These are phyloP conservation scores for Mortierella sp. DNA, from an alignment of 371 early-diverging fungal genomes.

Conservation along the genomic window DNA sequence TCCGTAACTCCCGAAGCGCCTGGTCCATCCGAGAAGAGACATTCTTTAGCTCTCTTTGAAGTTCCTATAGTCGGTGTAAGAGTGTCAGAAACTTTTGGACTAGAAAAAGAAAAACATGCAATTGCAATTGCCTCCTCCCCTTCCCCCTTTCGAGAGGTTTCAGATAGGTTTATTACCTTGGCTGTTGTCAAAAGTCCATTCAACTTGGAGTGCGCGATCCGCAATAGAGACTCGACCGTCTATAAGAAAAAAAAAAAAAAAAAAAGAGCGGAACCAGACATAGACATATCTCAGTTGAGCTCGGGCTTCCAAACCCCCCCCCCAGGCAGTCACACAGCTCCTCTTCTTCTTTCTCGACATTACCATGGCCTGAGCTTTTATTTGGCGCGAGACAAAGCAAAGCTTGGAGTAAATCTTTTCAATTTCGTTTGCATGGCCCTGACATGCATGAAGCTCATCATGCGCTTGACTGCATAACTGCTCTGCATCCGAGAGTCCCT, in stretches of 20 bases:
- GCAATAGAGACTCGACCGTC: constrained; percentile 36
- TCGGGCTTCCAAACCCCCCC: neutral
- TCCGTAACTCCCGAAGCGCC: constrained; percentile 33
- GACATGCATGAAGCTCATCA: constrained; percentile 41
- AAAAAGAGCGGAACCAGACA: neutral
- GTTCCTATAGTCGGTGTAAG: constrained; percentile 12
- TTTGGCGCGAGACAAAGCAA: constrained; percentile 49
- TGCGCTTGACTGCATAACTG: constrained; percentile 48
- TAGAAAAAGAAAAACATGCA: neutral
- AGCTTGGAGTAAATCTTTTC: constrained; percentile 51
- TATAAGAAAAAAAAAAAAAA: neutral
- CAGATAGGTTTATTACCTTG: constrained; percentile 9
- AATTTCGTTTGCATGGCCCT: constrained; percentile 43
- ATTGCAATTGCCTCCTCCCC: neutral
- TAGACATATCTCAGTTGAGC: neutral
- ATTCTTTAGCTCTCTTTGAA: constrained; percentile 34
- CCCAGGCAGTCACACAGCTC: neutral
- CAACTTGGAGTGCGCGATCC: constrained; percentile 36
- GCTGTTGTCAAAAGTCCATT: constrained; percentile 24
- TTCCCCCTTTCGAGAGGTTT: no score
- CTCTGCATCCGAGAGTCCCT: constrained; percentile 47
- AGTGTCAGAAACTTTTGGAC: neutral
- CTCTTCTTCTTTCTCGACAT: neutral
- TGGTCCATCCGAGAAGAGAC: constrained; percentile 39
- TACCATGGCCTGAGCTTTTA: constrained; percentile 44